phyloP scores from a whole-genome alignment of 768 basidiomycete genomes.

The Lentinula detonsa region DNA sequence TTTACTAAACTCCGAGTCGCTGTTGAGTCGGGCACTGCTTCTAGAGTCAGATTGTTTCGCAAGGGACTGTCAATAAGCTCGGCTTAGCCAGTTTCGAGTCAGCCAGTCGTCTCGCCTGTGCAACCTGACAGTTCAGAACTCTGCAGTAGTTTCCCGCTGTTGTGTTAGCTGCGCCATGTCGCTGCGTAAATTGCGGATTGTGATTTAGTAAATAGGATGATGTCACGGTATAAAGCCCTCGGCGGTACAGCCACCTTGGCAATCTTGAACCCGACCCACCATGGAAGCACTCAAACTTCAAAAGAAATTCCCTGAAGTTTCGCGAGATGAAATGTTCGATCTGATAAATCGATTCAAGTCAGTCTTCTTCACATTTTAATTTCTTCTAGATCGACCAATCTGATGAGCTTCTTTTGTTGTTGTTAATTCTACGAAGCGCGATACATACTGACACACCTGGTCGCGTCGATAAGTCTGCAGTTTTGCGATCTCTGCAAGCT shows the following conservation, averaged over 20 bases:
- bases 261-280: constrained; percentile 9
- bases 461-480: constrained; percentile 74
- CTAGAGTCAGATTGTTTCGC: no score
- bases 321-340: constrained; percentile 91
- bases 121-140: no score
- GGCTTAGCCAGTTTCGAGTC: no score
- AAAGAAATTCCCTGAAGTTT: constrained; percentile 88
- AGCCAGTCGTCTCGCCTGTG: no score
- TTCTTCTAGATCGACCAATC: neutral
- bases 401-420: neutral
- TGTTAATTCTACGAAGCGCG: constrained; percentile 34
- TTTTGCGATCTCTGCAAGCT: constrained; percentile 71
- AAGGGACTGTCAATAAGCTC: no score
- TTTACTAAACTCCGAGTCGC: no score
- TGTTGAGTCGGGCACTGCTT: no score
- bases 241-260: neutral
- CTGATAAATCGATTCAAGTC: constrained; percentile 96
- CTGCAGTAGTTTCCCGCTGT: no score
- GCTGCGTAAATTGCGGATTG: no score
- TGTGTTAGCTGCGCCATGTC: no score
- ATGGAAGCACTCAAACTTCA: constrained; percentile 87
- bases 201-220: neutral
- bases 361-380: constrained; percentile 23
- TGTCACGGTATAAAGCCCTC: neutral
- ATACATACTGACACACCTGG: constrained; percentile 78